These are phyloP conservation scores for Yamadazyma laniorum DNA, from an alignment of 805 yeast species.

Conservation along the genomic window DNA sequence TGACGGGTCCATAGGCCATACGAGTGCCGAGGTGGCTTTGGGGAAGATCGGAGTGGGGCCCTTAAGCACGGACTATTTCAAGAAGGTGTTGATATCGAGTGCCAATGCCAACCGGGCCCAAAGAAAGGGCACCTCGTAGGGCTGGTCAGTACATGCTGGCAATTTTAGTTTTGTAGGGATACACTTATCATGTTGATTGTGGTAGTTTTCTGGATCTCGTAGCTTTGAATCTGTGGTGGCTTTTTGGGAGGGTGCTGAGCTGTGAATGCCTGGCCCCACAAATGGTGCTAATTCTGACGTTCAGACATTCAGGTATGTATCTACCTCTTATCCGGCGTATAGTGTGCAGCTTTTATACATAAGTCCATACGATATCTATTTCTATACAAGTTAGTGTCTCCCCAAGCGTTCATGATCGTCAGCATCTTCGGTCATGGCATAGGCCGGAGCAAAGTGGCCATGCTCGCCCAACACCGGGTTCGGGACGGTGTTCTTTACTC, in stretches of 20 bases:
- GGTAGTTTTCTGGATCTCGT: no score
- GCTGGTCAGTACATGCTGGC: neutral
- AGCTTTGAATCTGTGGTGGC: no score
- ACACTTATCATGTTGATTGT: no score
- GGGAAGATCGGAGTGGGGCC: slow-evolving; percentile 85
- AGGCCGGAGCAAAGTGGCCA: slow-evolving; percentile 46
- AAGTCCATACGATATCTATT: no score
- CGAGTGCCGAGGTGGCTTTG: slow-evolving; percentile 77
- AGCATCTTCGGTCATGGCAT: slow-evolving; percentile 55
- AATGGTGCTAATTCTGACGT: no score
- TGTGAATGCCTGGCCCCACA: no score
- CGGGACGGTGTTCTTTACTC: slow-evolving; percentile 62
- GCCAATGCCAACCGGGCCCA: slow-evolving; percentile 22
- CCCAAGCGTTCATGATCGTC: slow-evolving; percentile 55
- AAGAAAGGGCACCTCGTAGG: slow-evolving; percentile 22
- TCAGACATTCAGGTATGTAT: no score
- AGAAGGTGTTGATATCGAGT: slow-evolving; percentile 22
- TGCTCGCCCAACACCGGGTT: slow-evolving; percentile 54
- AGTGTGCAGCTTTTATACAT: no score
- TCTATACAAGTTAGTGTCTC: slow-evolving; percentile 19
- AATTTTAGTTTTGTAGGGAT: no score
- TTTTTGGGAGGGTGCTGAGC: no score
- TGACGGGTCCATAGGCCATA: slow-evolving; percentile 49
- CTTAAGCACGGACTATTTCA: slow-evolving; percentile 46
- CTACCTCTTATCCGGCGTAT: no score